phyloP scores from a whole-genome alignment of 2,329 filamentous ascomycete species.

The Aureobasidium sp. region DNA sequence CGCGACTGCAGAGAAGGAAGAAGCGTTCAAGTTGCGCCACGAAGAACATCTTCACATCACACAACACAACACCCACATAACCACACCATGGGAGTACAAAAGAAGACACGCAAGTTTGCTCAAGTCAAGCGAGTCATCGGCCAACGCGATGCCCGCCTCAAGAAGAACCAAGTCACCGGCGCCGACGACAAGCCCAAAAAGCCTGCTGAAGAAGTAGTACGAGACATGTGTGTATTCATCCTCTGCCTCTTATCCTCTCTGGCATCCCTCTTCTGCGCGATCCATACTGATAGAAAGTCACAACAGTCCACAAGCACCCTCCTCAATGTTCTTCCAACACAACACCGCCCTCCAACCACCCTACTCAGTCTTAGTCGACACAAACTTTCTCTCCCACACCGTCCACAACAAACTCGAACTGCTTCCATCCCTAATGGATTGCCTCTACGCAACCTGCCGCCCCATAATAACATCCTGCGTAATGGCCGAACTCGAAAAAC shows the following conservation, averaged over 20 bases:
- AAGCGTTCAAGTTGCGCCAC: slow-evolving; percentile 1
- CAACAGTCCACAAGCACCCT: slow-evolving; percentile 37
- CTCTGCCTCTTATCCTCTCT: no score
- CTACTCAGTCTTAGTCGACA: slow-evolving; percentile 84
- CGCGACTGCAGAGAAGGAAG: not conserved
- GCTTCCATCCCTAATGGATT: slow-evolving; percentile 92
- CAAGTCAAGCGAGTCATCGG: slow-evolving; percentile 86
- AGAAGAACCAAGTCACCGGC: slow-evolving; percentile 79
- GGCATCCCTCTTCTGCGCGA: not conserved
- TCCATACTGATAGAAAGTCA: slow-evolving; percentile 21
- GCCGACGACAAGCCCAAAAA: slow-evolving; percentile 64
- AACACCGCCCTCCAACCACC: slow-evolving; percentile 89
- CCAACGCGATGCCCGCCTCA: slow-evolving; percentile 81
- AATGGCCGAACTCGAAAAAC: slow-evolving; percentile 88
- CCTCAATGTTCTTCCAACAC: slow-evolving; percentile 85
- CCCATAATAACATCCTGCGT: slow-evolving; percentile 88
- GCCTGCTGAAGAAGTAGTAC: slow-evolving; percentile 70
- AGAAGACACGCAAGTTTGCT: slow-evolving; percentile 94
- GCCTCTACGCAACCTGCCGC: slow-evolving; percentile 90
- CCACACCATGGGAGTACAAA: slow-evolving; percentile 84
- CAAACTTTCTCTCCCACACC: slow-evolving; percentile 92
- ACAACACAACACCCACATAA: slow-evolving; percentile 4
- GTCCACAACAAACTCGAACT: slow-evolving; percentile 92
- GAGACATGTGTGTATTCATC: slow-evolving; percentile 66
- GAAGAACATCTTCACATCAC: not conserved